phyloP scores from a whole-genome alignment of 345 rosid species.

The Citrus reticulata region DNA sequence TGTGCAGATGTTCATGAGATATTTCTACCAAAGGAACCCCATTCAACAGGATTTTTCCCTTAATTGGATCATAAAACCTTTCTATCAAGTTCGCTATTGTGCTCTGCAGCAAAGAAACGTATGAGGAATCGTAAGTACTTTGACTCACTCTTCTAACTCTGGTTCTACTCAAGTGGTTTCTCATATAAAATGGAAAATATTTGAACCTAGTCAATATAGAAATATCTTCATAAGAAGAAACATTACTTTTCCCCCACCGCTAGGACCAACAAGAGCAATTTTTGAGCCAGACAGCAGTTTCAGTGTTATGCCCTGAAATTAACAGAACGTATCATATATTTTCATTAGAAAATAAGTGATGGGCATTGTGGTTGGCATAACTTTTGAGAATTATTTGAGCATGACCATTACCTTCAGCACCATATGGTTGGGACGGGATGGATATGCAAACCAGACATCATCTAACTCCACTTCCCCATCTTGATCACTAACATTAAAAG shows the following conservation, averaged over 20 bases:
- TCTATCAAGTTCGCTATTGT: slow-evolving; percentile 91
- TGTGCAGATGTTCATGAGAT: slow-evolving; percentile 80
- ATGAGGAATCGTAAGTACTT: background rate
- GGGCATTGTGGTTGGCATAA: background rate
- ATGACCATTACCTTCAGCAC: slow-evolving; percentile 66
- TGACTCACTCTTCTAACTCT: background rate
- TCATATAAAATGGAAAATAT: background rate
- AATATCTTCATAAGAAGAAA: background rate
- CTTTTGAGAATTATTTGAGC: background rate
- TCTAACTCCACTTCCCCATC: slow-evolving; percentile 86
- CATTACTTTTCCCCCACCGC: slow-evolving; percentile 95
- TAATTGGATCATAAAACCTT: slow-evolving; percentile 84
- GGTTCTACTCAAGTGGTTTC: background rate
- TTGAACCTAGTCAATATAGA: background rate
- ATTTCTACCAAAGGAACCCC: slow-evolving; percentile 78
- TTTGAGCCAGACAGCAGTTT: slow-evolving; percentile 81
- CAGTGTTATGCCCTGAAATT: slow-evolving; percentile 74
- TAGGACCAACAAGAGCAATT: slow-evolving; percentile 95
- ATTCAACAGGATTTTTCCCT: slow-evolving; percentile 74
- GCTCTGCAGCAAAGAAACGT: slow-evolving; percentile 52
- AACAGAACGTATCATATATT: background rate
- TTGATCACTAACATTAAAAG: slow-evolving; percentile 50
- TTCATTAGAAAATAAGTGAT: background rate
- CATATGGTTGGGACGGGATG: slow-evolving; percentile 91
- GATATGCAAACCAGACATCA: slow-evolving; percentile 97